Evolutionary conservation across 768 basidiomycete genomes (phyloP).

Genomic region (Podaxis pistillaris): DNA sequence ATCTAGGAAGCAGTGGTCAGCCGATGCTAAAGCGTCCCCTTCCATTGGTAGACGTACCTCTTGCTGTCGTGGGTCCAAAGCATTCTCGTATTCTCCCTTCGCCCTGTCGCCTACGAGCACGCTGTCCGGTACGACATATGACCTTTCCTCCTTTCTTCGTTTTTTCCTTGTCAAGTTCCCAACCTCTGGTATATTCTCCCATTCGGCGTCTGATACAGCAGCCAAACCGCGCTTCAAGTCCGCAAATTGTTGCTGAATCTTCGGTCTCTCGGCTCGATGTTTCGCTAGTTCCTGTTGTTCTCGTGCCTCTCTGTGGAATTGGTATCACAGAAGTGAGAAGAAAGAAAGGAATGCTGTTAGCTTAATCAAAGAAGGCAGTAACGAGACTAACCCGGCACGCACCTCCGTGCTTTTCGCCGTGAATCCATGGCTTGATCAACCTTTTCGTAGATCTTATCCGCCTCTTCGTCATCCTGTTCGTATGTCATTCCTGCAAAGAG

Average conservation of each 20-base stretch:
- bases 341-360: conserved; percentile 22
- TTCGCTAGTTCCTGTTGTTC: conserved; percentile 71
- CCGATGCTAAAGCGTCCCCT: conserved; percentile 5
- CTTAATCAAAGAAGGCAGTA: conserved; percentile 24
- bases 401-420: conserved; percentile 77
- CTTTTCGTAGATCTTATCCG: conserved; percentile 90
- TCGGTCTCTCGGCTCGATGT: conserved; percentile 84
- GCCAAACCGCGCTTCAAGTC: conserved; percentile 91
- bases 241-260: conserved; percentile 93
- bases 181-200: conserved; percentile 95
- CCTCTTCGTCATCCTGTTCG: conserved; percentile 97
- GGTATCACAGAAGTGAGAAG: conserved; percentile 11
- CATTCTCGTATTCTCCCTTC: conserved; percentile 74
- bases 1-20: conserved; percentile 29
- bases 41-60: conserved; percentile 43
- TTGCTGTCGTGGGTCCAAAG: conserved; percentile 75
- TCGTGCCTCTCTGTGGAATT: conserved; percentile 56
- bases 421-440: conserved; percentile 92
- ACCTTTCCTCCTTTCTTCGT: conserved; percentile 79
- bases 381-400: conserved; percentile 46
- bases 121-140: conserved; percentile 92
- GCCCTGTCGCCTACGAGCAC: conserved; percentile 83
- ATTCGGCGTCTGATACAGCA: conserved; percentile 85
- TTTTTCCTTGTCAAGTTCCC: conserved; percentile 94
- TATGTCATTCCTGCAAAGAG: conserved; percentile 95